phyloP scores from a whole-genome alignment of 2,329 filamentous ascomycete species.

The Eutypa lata region DNA sequence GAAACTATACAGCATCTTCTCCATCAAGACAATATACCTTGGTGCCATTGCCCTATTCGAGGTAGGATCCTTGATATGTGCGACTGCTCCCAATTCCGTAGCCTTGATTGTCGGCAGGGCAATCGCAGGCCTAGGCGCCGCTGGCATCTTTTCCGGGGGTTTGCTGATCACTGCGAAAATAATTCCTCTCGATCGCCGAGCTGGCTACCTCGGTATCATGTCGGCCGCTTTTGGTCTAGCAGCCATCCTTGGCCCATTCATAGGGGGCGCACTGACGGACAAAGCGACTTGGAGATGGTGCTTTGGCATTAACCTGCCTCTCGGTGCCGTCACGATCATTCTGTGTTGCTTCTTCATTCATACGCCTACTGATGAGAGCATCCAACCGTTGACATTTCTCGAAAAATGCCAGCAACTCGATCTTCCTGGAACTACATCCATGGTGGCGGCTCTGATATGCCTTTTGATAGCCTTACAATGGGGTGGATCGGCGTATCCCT shows the following conservation, averaged over 20 bases:
- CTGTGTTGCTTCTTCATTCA: background rate
- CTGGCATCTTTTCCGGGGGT: constrained; percentile 10
- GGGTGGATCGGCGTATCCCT: constrained; percentile 2
- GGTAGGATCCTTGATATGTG: constrained; percentile 21
- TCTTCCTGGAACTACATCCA: constrained; percentile 3
- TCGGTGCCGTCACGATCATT: constrained; percentile 1
- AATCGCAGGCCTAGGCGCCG: constrained; percentile 15
- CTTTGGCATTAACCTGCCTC: constrained; percentile 2
- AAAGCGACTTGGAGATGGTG: constrained; percentile 8
- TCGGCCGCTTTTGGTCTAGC: constrained; percentile 9
- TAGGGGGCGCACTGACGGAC: constrained; percentile 9
- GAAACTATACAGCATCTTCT: constrained; percentile 20
- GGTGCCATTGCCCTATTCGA: constrained; percentile 23
- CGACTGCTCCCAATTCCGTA: constrained; percentile 19
- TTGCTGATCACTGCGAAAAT: constrained; percentile 7
- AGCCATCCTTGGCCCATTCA: constrained; percentile 10
- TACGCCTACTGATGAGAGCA: background rate
- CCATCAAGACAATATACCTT: constrained; percentile 14
- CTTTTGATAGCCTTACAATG: constrained; percentile 3
- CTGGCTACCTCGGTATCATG: constrained; percentile 9
- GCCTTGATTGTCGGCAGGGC: constrained; percentile 24
- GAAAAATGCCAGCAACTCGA: constrained; percentile 5
- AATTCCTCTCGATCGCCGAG: constrained; percentile 6
- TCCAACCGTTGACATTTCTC: background rate
- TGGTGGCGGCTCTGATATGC: constrained; percentile 5